These are phyloP conservation scores for Candida sanyaensis DNA, from an alignment of 1,139 yeast species.

Conservation along the genomic window DNA sequence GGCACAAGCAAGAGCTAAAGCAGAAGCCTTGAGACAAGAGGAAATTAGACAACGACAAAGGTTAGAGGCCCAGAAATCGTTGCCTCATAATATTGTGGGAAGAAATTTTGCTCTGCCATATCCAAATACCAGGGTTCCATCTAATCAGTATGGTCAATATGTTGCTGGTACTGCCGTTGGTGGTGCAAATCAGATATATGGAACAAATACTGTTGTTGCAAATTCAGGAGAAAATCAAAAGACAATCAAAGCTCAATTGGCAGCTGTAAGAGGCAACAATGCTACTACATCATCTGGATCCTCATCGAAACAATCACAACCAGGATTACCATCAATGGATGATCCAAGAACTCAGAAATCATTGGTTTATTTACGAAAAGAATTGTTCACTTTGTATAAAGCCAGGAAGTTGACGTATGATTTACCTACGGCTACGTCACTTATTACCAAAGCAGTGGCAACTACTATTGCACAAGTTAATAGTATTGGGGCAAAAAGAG, in stretches of 20 bases:
- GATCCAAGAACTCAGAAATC: conserved; percentile 58
- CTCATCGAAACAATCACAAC: neutral
- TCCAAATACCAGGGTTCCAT: conserved; percentile 23
- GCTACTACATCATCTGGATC: conserved; percentile 17
- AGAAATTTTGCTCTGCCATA: conserved; percentile 29
- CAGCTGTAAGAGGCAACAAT: conserved; percentile 46
- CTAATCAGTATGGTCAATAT: conserved; percentile 27
- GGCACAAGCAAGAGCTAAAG: conserved; percentile 58
- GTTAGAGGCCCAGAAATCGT: conserved; percentile 30
- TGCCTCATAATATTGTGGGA: conserved; percentile 28
- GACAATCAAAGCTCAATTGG: conserved; percentile 52
- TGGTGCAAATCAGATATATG: conserved; percentile 13
- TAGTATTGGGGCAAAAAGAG: conserved; percentile 83
- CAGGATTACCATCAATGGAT: conserved; percentile 33
- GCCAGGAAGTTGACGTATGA: conserved; percentile 66
- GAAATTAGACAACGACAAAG: conserved; percentile 48
- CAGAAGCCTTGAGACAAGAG: conserved; percentile 55
- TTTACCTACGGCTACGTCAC: conserved; percentile 73
- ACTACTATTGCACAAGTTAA: conserved; percentile 90
- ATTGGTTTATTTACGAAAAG: conserved; percentile 68
- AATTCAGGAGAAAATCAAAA: conserved; percentile 5
- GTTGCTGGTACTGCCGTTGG: conserved; percentile 4
- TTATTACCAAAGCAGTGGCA: conserved; percentile 89
- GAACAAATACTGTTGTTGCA: neutral
- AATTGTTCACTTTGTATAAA: conserved; percentile 66